phyloP scores from a whole-genome alignment of 2,329 filamentous ascomycete species.

The Scleromitrula shiraiana region DNA sequence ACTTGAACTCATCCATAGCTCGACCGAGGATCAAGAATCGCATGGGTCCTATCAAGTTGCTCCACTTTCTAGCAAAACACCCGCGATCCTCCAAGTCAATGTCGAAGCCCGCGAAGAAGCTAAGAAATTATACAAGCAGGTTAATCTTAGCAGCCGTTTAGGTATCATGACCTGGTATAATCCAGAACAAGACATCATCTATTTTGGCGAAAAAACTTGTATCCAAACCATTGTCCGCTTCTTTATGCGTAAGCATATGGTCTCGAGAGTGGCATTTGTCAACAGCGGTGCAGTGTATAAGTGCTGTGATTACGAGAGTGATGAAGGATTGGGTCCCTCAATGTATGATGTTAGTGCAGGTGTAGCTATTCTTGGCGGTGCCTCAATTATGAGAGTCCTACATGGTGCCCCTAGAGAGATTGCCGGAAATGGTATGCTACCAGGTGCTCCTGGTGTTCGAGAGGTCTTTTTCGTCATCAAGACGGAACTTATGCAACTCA shows the following conservation, averaged over 20 bases:
- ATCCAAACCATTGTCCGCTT: background rate
- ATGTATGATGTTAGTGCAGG: accelerated
- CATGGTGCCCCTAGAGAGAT: background rate
- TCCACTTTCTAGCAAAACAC: background rate
- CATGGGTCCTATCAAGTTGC: background rate
- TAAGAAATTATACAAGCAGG: background rate
- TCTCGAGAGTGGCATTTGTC: background rate
- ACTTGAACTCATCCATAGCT: background rate
- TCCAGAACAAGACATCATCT: background rate
- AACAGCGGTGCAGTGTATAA: background rate
- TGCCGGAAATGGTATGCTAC: background rate
- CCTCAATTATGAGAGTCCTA: background rate
- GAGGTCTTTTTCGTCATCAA: background rate
- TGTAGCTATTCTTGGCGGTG: background rate
- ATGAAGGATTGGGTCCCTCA: background rate
- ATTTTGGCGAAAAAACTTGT: background rate
- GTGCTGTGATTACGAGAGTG: background rate
- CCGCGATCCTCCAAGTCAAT: background rate
- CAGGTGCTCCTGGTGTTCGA: background rate
- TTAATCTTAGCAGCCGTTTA: too few species aligned
- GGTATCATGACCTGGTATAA: background rate
- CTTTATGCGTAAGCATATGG: background rate
- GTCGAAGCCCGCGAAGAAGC: background rate
- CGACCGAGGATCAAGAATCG: too few species aligned
- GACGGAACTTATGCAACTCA: background rate